phyloP scores from a whole-genome alignment of 2,329 filamentous ascomycete species.

The Sclerotinia spermophila region DNA sequence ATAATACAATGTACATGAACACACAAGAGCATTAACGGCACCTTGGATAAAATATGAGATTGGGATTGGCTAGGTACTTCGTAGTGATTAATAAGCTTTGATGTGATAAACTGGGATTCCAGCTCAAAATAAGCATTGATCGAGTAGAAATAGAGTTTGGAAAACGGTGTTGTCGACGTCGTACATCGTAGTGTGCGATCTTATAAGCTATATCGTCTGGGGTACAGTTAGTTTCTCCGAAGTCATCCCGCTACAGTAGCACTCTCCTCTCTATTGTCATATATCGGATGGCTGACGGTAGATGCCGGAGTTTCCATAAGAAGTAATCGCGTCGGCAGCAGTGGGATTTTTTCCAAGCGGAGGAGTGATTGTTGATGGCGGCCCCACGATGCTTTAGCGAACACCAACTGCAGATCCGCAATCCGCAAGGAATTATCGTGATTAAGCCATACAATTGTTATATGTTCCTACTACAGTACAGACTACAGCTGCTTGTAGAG shows the following conservation, averaged over 20 bases:
- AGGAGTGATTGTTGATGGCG: not conserved
- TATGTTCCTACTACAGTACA: no score
- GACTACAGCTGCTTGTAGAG: not conserved
- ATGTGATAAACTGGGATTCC: not conserved
- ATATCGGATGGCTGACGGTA: not conserved
- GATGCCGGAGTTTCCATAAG: not conserved
- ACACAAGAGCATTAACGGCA: not conserved
- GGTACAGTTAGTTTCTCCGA: not conserved
- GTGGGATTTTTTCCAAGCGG: not conserved
- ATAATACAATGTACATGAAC: not conserved
- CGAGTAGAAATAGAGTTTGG: not conserved
- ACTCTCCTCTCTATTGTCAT: no score
- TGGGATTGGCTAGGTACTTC: not conserved
- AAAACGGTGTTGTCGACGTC: not conserved
- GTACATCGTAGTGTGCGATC: not conserved
- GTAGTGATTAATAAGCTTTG: not conserved
- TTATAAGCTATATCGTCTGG: not conserved
- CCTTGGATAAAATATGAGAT: not conserved
- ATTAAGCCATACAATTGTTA: not conserved
- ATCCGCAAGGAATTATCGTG: not conserved
- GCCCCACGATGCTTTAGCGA: not conserved
- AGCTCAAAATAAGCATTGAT: not conserved
- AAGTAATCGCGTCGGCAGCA: not conserved
- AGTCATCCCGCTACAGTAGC: not conserved
- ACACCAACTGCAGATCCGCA: not conserved